Conservation (phyloP, 1,139 yeast species). For the Blastobotrys petasosporus region DNA sequence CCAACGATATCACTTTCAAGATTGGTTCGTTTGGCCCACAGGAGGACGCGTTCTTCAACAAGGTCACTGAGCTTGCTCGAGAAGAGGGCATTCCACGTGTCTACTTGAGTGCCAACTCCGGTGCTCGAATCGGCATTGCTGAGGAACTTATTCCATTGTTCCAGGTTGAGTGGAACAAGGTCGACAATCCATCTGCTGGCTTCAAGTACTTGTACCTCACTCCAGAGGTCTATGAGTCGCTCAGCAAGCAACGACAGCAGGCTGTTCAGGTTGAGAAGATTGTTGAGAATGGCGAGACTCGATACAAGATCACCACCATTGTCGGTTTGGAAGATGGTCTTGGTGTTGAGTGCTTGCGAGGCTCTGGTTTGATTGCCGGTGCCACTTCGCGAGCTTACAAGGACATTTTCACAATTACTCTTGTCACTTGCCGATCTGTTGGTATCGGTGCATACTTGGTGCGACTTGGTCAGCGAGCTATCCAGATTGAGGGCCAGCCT, state of each 20-base stretch:
- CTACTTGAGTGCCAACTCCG: conserved; percentile 94
- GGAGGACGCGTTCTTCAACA: conserved; percentile 85
- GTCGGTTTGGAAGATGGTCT: conserved; percentile 94
- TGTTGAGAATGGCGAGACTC: conserved; percentile 79
- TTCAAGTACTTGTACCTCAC: conserved; percentile 82
- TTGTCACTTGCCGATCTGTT: conserved; percentile 97
- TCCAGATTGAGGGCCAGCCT: conserved; percentile 98
- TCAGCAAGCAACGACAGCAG: conserved; percentile 52
- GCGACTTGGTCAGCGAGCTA: conserved; percentile 96
- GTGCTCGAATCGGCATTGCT: conserved; percentile 98
- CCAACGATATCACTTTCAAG: conserved; percentile 94
- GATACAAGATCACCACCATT: conserved; percentile 74
- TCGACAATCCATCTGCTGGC: conserved; percentile 70
- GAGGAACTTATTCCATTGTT: conserved; percentile 87
- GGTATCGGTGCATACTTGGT: conserved; percentile 99
- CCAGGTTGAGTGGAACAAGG: conserved; percentile 90
- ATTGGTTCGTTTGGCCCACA: conserved; percentile 99
- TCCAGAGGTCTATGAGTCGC: conserved; percentile 55
- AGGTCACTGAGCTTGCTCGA: conserved; percentile 89
- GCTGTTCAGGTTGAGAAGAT: conserved; percentile 70
- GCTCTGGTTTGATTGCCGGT: conserved; percentile 98
- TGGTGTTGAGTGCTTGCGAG: conserved; percentile 97
- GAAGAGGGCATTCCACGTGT: conserved; percentile 88
- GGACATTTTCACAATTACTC: conserved; percentile 91
- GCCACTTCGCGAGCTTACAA: conserved; percentile 96